Base-by-base conservation (phyloP, 1,139 yeast species). In the Nakaseomyces uthaithaninus region DNA sequence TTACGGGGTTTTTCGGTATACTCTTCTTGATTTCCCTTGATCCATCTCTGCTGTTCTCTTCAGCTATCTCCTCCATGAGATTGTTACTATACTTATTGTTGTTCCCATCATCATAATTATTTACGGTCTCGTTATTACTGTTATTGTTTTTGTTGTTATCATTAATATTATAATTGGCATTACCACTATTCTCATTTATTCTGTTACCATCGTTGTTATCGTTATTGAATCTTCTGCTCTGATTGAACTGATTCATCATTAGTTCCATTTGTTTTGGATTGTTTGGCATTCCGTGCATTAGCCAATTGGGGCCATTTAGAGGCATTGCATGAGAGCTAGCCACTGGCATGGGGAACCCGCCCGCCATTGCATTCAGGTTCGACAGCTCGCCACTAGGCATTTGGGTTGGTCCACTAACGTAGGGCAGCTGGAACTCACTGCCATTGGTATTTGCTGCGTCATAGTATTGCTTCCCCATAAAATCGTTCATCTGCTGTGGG, bases 401-500 rank as follows among this genome's bases (percentile, higher is more conserved):
- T 22, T 7, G 24, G 10, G 10, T 22, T 6, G 33, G 33, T 7
- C n/a, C n/a, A n/a, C n/a, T n/a, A n/a, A n/a, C n/a, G n/a, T n/a
- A n/a, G n/a, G n/a, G n/a, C n/a, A n/a, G n/a, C n/a, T n/a, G n/a
- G n/a, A n/a, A 4, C 27, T n/a, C 6, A 25, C 7, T 9, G 27
- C 16, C 31, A 15, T 15, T 25, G 5, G 12, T 14, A 10, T 25
- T 25, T 11, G 6, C 27, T 5, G 6, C 14, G n/a, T 8, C 12
- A 25, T 25, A 5, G 14, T 7, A 9, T 23, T 30, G 33, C 33
- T 3, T 14, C n/a, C 5, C 33, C 7, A 14, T 8, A 14, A 17
- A 30, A 12, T 19, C 24, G 5, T n/a, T 11, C 25, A 34, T 23
- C 20, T 34, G 30, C 15, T 24, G 37, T 4, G 37, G 37, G 20